Percentiles rank a stretch among this genome's conserved stretches.
Evolutionary conservation across 768 basidiomycete genomes (phyloP).

Genomic region (Tephrocybe sp.): DNA sequence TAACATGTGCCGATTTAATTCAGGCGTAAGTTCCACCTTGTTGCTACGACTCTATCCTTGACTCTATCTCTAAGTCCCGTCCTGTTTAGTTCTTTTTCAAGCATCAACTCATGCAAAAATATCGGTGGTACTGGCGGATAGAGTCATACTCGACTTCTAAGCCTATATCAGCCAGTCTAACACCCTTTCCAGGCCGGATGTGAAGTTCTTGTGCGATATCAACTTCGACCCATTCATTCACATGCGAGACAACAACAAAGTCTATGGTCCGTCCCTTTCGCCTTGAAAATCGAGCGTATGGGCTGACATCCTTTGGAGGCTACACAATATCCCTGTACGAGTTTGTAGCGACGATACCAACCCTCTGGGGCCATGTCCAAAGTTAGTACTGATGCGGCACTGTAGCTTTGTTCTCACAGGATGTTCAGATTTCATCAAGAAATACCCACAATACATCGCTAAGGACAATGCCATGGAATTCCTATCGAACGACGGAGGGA

Average conservation of each 20-base stretch:
- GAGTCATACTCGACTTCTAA: conserved; percentile 29
- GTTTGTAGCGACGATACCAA: conserved; percentile 74
- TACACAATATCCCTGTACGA: conserved; percentile 71
- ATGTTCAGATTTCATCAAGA: conserved; percentile 48
- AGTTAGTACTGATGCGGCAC: neutral
- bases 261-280: conserved; percentile 56
- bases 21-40: conserved; percentile 43
- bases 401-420: neutral
- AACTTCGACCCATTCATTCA: conserved; percentile 68
- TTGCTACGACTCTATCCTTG: neutral
- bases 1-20: conserved; percentile 79
- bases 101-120: conserved; percentile 64
- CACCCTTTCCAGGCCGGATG: conserved; percentile 52
- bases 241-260: conserved; percentile 71
- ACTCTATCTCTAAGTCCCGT: neutral
- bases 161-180: conserved; percentile 22
- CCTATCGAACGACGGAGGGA: conserved; percentile 5
- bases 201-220: conserved; percentile 76
- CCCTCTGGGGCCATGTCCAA: conserved; percentile 72
- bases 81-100: conserved; percentile 65
- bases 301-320: neutral
- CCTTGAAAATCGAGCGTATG: neutral
- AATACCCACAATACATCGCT: conserved; percentile 55
- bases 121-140: conserved; percentile 75
- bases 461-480: conserved; percentile 54